Base-by-base conservation (phyloP, 371 early-diverging fungal genomes). In the Synchytrium microbalum region DNA sequence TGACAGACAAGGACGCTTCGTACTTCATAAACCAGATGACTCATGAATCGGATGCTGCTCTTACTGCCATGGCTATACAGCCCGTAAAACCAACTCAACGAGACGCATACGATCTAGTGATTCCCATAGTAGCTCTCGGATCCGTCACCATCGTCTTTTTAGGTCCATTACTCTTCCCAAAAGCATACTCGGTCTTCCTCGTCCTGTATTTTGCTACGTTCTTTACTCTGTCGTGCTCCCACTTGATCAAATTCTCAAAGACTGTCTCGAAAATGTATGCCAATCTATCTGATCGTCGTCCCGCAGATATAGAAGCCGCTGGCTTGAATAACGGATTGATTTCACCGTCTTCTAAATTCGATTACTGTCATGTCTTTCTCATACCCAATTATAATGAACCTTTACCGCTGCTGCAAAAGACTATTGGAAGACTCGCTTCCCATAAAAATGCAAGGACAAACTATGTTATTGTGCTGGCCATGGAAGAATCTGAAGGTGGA, bases 401-500 rank as follows among this genome's bases (percentile, higher is more conserved):
- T 14, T 24, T 60, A 24, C 54, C 14, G 60, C 14, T 60, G 13
- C 61, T 60, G 24, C 23, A 56, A 56, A 55, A 32, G 62, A 55
- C 61, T 14, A 24, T 60, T 24, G 16, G 23, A 32, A 60, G 16
- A 56, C 58, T 60, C 16, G n/a, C 16, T 14, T n/a, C 23, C n/a
- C 61, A 60, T 16, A 14, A 24, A 13, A 24, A 30, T 61, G 63
- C 61, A 58, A 77, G 30, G 70, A 67, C 63, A 72, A 69, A 31
- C 69, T 84, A 84, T 70, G 76, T 77, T 25, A 78, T 85, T 23
- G 69, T 86, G 53, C 71, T 85, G 52, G 86, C 85, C 23, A 85
- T 85, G 86, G 86, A 85, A 64, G 79, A 69, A 1, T 74, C 79
- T 13, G 51, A 85, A 85, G 71, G 26, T 28, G n/a, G 82, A 74